A percentile compares a stretch with the other conserved stretches of the same genome.
Evolutionary conservation across 169 alveolate genomes (phyloP).

Genomic region (Ichthyophthirius multifiliis): DNA sequence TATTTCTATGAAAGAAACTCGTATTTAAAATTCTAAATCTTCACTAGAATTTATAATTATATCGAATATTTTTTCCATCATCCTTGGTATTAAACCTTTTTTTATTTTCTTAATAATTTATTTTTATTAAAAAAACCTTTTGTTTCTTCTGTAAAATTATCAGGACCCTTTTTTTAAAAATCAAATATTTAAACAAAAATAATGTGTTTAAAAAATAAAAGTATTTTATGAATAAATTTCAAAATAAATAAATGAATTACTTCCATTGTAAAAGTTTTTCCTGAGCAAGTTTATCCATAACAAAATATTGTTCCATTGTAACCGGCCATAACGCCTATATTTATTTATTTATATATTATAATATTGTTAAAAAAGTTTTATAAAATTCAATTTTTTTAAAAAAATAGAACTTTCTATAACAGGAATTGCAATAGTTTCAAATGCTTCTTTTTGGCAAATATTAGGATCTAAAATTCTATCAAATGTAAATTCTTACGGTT

Average conservation of each 20-base stretch:
- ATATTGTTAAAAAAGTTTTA: not conserved
- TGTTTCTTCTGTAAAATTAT: constrained; percentile 51
- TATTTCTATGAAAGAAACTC: constrained; percentile 77
- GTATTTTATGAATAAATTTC: constrained; percentile 29
- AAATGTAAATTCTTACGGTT: constrained; percentile 55
- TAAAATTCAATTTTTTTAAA: not conserved
- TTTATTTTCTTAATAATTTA: not conserved
- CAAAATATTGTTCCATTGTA: constrained; percentile 80
- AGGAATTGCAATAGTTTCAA: constrained; percentile 60
- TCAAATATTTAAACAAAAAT: not conserved
- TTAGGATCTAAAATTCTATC: constrained; percentile 70
- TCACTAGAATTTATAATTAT: constrained; percentile 60
- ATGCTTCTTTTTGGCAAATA: constrained; percentile 45
- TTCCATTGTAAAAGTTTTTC: constrained; percentile 84
- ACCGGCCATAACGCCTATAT: constrained; percentile 57
- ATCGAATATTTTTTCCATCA: constrained; percentile 68
- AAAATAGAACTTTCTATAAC: constrained; percentile 60
- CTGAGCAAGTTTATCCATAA: constrained; percentile 83
- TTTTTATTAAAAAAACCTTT: constrained; percentile 48
- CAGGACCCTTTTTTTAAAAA: constrained; percentile 65
- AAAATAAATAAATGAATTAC: constrained; percentile 35
- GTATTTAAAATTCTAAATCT: constrained; percentile 55
- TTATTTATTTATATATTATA: constrained; percentile 1
- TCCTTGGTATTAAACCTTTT: constrained; percentile 65
- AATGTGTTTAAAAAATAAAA: not conserved